These are phyloP conservation scores for Oryza punctata DNA, from an alignment of 176 grass and related monocot species.

Conservation along the genomic window DNA sequence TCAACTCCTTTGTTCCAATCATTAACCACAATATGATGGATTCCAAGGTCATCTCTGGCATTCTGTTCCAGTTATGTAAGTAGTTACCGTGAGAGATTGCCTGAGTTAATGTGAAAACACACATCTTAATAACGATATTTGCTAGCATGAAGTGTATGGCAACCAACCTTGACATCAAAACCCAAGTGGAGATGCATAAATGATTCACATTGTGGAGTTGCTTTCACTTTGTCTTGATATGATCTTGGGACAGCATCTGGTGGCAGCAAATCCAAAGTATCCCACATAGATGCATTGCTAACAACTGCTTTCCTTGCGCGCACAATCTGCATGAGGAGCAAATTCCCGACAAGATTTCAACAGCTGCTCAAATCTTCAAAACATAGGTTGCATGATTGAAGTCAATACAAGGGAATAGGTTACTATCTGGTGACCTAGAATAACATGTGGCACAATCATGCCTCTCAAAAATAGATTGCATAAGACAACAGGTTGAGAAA, in stretches of 20 bases:
- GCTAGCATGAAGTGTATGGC: conserved; percentile 5
- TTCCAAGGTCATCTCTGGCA: conserved; percentile 76
- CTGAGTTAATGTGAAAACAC: background rate
- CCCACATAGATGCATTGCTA: conserved; percentile 95
- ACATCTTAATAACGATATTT: conserved; percentile 5
- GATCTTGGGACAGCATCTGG: conserved; percentile 60
- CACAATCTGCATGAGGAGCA: conserved; percentile 61
- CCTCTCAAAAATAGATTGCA: conserved; percentile 27
- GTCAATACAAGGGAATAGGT: conserved; percentile 14
- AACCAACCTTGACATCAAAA: conserved; percentile 70
- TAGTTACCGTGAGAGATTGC: conserved; percentile 5
- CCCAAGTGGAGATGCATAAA: conserved; percentile 98
- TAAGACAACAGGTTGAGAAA: conserved; percentile 31
- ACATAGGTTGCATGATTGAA: conserved; percentile 32
- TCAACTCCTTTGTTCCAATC: conserved; percentile 88
- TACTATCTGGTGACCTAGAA: conserved; percentile 30
- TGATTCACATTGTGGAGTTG: conserved; percentile 89
- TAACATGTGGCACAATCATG: conserved; percentile 35
- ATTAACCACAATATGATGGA: conserved; percentile 93
- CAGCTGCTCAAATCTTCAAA: conserved; percentile 22
- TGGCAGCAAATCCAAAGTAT: conserved; percentile 85
- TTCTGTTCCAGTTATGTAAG: conserved; percentile 46
- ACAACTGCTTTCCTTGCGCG: conserved; percentile 92
- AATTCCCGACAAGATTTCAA: conserved; percentile 39
- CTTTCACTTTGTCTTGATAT: conserved; percentile 71